Evolutionary conservation across 306 rosid species (phyloP).

Genomic region (Datisca glomerata): DNA sequence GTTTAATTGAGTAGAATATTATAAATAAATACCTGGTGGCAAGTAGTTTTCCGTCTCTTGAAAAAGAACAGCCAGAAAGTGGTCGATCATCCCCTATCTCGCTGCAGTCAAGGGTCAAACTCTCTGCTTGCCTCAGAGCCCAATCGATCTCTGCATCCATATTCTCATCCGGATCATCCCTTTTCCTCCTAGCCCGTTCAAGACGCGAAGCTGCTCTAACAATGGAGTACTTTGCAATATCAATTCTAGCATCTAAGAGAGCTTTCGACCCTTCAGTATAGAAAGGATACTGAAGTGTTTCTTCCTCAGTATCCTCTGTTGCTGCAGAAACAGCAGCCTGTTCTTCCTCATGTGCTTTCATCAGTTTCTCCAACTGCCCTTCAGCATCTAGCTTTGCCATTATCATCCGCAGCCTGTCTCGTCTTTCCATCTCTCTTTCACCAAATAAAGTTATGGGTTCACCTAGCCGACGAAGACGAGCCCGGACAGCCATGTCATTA

Average conservation of each 20-base stretch:
- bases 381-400: constrained; percentile 72
- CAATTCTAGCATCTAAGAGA: constrained; percentile 56
- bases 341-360: constrained; percentile 85
- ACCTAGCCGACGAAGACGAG: constrained; percentile 81
- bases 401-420: constrained; percentile 73
- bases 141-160: constrained; percentile 70
- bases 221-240: constrained; percentile 62
- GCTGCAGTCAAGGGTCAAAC: constrained; percentile 67
- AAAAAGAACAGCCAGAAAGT: constrained; percentile 80
- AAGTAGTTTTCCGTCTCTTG: constrained; percentile 57
- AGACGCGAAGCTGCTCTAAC: constrained; percentile 53
- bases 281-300: constrained; percentile 60
- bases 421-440: constrained; percentile 90
- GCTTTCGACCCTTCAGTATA: constrained; percentile 73
- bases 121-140: constrained; percentile 62
- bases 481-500: constrained; percentile 78
- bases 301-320: constrained; percentile 56
- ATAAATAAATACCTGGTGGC: constrained; percentile 62
- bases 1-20: too few relatives aligned
- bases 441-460: constrained; percentile 90
- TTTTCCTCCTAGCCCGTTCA: constrained; percentile 65
- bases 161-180: constrained; percentile 95
- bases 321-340: constrained; percentile 60
- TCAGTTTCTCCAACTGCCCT: constrained; percentile 71
- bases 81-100: constrained; percentile 97